Conservation (phyloP, 192 early-diverging fungal species). For the Coemansia sp. region DNA sequence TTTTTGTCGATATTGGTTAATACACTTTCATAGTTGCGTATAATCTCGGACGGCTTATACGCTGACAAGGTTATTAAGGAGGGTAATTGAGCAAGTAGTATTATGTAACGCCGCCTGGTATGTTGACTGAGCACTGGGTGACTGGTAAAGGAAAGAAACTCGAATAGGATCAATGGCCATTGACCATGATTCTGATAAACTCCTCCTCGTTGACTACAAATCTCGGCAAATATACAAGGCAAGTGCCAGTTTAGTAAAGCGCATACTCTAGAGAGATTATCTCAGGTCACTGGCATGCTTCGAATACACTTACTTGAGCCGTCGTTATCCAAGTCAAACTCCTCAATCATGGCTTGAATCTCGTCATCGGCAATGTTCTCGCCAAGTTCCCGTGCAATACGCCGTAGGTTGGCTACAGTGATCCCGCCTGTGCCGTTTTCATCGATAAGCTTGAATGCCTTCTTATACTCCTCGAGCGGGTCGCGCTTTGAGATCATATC, state of each 20-base stretch:
- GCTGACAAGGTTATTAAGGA: neutral
- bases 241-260: neutral
- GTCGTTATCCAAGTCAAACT: constrained; percentile 84
- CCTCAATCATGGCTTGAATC: constrained; percentile 84
- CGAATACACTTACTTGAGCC: constrained; percentile 66
- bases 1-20: neutral
- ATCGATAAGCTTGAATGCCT: constrained; percentile 81
- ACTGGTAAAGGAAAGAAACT: neutral
- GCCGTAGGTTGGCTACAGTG: constrained; percentile 61
- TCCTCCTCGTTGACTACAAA: constrained; percentile 77
- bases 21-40: neutral
- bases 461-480: constrained; percentile 79
- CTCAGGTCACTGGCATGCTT: neutral
- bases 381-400: constrained; percentile 79
- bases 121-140: neutral
- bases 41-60: neutral
- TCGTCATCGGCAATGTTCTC: constrained; percentile 80
- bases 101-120: neutral
- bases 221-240: neutral
- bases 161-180: constrained; percentile 11
- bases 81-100: neutral
- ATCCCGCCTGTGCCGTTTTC: constrained; percentile 68
- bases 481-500: constrained; percentile 70
- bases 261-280: neutral
- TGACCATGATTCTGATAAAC: constrained; percentile 81